phyloP scores from a whole-genome alignment of 2,329 filamentous ascomycete genomes.

The Colletotrichum euphorbiae region DNA sequence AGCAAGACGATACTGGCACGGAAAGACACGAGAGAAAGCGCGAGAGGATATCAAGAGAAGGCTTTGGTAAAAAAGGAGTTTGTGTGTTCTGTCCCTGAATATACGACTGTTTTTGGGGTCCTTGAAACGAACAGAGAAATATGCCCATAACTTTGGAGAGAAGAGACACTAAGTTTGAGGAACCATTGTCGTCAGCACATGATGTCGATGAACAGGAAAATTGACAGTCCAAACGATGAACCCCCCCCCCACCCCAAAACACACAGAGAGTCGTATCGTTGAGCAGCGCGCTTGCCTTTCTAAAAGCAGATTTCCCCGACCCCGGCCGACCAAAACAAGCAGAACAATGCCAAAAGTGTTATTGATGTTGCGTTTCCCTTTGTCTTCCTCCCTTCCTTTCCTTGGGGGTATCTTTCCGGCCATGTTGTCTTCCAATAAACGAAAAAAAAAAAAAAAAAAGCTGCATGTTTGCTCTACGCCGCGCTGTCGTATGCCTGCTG shows the following conservation, averaged over 20 bases:
- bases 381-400: constrained; percentile 16
- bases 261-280: constrained; percentile 23
- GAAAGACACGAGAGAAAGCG: neutral
- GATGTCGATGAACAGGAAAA: neutral
- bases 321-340: neutral
- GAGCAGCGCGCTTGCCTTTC: constrained; percentile 38
- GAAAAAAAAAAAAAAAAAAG: neutral
- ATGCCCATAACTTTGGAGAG: constrained; percentile 24
- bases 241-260: constrained; percentile 11
- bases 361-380: neutral
- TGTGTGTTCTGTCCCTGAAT: neutral
- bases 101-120: neutral
- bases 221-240: constrained; percentile 1
- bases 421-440: constrained; percentile 5
- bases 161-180: constrained; percentile 5
- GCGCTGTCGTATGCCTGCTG: constrained; percentile 41
- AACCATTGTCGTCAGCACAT: constrained; percentile 14
- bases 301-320: constrained; percentile 20
- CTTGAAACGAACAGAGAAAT: neutral
- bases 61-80: neutral
- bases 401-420: constrained; percentile 7
- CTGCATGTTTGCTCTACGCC: constrained; percentile 27
- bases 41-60: neutral
- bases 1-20: neutral
- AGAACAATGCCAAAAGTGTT: neutral